Conservation (phyloP, 1,284 basidiomycete genomes). For the Moesziomyces parantarcticus region DNA sequence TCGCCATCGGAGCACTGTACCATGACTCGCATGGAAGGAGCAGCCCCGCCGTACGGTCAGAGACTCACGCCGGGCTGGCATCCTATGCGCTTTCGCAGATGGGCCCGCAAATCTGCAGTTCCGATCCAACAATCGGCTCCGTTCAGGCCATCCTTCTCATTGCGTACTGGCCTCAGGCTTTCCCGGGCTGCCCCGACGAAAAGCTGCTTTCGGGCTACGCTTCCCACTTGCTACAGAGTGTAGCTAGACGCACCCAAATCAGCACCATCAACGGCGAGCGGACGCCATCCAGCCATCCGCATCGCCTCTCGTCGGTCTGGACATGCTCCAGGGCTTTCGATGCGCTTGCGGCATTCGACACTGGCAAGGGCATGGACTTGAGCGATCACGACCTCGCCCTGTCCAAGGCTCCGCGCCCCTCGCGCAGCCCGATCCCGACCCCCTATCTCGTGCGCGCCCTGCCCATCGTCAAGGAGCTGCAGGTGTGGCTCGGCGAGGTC, state of each 20-base stretch:
- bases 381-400: constrained; percentile 35
- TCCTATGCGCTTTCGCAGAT: constrained; percentile 23
- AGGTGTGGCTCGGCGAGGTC: constrained; percentile 35
- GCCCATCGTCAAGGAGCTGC: constrained; percentile 29
- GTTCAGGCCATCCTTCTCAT: constrained; percentile 43
- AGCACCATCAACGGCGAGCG: constrained; percentile 14
- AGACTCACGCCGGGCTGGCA: constrained; percentile 22
- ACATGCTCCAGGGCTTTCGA: constrained; percentile 27
- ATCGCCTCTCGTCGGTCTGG: constrained; percentile 27
- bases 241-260: constrained; percentile 6
- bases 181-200: constrained; percentile 38
- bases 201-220: constrained; percentile 26
- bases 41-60: constrained; percentile 11
- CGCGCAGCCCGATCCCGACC: constrained; percentile 29
- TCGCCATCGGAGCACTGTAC: constrained; percentile 31
- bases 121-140: constrained; percentile 24
- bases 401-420: constrained; percentile 24
- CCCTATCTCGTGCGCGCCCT: constrained; percentile 23
- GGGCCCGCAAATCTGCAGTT: constrained; percentile 15
- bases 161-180: constrained; percentile 44
- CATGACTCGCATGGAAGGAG: constrained; percentile 24
- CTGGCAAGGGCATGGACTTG: constrained; percentile 36
- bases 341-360: constrained; percentile 32
- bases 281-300: constrained; percentile 9
- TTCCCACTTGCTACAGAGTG: constrained; percentile 22